phyloP scores from a whole-genome alignment of 306 rosid genomes.

The Malus fusca region DNA sequence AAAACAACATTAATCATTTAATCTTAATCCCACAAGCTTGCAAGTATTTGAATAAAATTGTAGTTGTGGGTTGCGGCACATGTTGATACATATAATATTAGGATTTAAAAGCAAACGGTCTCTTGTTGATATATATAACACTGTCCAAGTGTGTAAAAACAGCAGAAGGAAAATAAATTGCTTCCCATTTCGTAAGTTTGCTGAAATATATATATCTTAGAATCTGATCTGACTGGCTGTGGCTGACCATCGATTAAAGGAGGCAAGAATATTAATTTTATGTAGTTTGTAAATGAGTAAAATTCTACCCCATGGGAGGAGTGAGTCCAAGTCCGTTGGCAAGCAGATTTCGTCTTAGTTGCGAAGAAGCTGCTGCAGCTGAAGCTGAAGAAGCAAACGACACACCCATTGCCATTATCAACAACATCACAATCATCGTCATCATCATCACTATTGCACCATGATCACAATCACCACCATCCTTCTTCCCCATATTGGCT shows the following conservation, averaged over 20 bases:
- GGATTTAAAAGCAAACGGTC: background rate
- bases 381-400: slow-evolving; percentile 21
- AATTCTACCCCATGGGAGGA: slow-evolving; percentile 83
- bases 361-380: background rate
- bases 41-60: background rate
- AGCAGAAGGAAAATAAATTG: background rate
- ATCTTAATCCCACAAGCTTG: background rate
- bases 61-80: no score
- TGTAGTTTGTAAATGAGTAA: no score
- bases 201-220: no score
- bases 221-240: no score
- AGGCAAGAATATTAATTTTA: background rate
- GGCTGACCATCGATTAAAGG: background rate
- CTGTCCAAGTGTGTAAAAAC: no score
- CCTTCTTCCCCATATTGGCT: slow-evolving; percentile 1
- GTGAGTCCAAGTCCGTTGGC: slow-evolving; percentile 72
- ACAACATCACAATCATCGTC: background rate
- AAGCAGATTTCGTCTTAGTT: slow-evolving; percentile 49
- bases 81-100: no score
- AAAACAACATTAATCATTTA: no score
- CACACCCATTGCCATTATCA: slow-evolving; percentile 12
- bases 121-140: background rate
- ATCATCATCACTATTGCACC: background rate
- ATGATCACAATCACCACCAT: background rate
- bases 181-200: no score